Evolutionary conservation across 2,329 filamentous ascomycete species (phyloP), one percentile per base, ranked within the genome.

Genomic region (Fusarium domesticum): DNA sequence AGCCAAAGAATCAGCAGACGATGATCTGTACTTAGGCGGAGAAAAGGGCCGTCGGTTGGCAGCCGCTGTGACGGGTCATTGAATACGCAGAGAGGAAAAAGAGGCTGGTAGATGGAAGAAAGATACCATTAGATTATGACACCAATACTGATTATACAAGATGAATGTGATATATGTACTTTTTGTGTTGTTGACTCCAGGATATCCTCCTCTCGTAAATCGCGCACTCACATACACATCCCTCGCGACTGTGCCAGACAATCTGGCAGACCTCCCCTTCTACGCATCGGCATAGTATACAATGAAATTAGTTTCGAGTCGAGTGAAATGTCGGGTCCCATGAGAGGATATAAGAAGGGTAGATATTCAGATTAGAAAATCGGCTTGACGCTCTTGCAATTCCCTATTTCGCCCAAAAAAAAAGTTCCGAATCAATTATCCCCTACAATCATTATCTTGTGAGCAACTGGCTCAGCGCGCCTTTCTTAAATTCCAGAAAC

Each of bases 11-110:
- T 77, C 80, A 14, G 72, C 76, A 1, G 73, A 77, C 16, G 82
- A 81, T 18, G 79, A 78, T 52, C 64, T 81, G 33, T 84, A 82
- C 59, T 60, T 85, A 2, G 81, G 79, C 11, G 79, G 80, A 1
- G 78, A 81, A 48, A 71, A 67, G 56, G 78, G 81, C 15, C 68
- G 71, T 46, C 68, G 72, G 46, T 60, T 81, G 31, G 76, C 71
- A 10, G 71, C 72, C n/a, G 64, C 61, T 40, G 47, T 69, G 48
- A 45, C 61, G 7, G 56, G 58, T 19, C 54, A 50, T 19, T 66
- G 47, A 49, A 42, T 14, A 20, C 25, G 18, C 15, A 43, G 25
- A 18, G 5, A 42, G 18, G 16, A 30, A 42, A 41, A 37, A 35
- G 18, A 25, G 16, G 10, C 7, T 37, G 28, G 20, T 17, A 34